Evolutionary conservation across 192 early-diverging fungal genomes (phyloP), one percentile per base, ranked within the genome.

Genomic region (Coemansia sp.): DNA sequence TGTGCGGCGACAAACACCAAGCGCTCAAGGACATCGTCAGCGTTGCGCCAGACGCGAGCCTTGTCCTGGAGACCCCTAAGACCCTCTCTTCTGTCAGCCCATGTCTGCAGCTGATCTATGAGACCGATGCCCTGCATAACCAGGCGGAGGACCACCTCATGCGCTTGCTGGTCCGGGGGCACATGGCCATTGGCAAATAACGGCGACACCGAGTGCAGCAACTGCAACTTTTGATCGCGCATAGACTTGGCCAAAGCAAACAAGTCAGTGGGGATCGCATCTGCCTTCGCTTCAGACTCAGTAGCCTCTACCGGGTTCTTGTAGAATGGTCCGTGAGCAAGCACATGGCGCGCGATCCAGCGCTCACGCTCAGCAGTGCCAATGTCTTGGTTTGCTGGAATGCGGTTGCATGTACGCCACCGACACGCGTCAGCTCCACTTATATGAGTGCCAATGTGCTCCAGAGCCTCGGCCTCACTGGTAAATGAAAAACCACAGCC

Each of bases 31-130:
- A 81, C 74, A 2, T 77, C 74, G 40, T 67, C 71, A n/a, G 64
- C 74, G 11, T 59, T 70, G 29, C 71, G 67, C 79, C 79, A 81
- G 8, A 76, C 71, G 13, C 74, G 42, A 13, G 36, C 46, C 5
- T 70, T 68, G 50, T 81, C 79, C 6, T 35, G 41, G 33, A 70
- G 67, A 3, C 74, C 79, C n/a, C 62, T 73, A 6, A 29, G 33
- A 3, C 79, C 79, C 1, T 29, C n/a, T 3, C 79, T 57, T 4
- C 79, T 44, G 54, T 81, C 74, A 1, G 74, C 79, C 79, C 79
- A 81, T 41, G 62, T 67, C 27, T 81, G 79, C 62, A 81, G 68
- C 70, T 81, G 79, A 68, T 81, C 79, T 0, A 81, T 48, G 27
- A 81, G 59, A 17, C 67, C 69, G 17, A 81, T 68, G 31, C 79